These are phyloP conservation scores for Raffaelea albimanens DNA, from an alignment of 2,329 filamentous ascomycete genomes.

Conservation along the genomic window DNA sequence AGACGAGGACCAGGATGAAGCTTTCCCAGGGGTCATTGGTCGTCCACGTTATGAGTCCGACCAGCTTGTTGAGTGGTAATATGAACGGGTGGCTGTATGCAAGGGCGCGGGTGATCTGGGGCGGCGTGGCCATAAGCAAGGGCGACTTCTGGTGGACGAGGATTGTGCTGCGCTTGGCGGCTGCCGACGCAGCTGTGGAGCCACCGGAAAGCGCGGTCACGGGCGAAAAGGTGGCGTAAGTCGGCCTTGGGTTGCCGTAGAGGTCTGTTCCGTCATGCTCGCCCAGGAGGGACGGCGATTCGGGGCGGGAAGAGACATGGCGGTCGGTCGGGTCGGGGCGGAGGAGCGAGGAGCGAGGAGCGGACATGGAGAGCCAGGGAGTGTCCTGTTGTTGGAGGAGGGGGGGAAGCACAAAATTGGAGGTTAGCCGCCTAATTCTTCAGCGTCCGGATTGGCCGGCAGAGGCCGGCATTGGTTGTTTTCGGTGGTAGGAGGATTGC, in stretches of 20 bases:
- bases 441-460: too few species aligned
- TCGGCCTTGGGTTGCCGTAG: slow-evolving; percentile 47
- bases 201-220: slow-evolving; percentile 58
- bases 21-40: slow-evolving; percentile 93
- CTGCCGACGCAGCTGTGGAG: slow-evolving; percentile 45
- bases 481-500: neutral
- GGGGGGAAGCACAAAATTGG: neutral
- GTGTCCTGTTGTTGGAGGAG: slow-evolving; percentile 24
- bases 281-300: slow-evolving; percentile 3
- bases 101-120: slow-evolving; percentile 85
- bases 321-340: slow-evolving; percentile 16
- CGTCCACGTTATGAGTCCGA: slow-evolving; percentile 86
- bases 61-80: slow-evolving; percentile 75
- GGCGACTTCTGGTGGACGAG: slow-evolving; percentile 96
- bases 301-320: slow-evolving; percentile 18
- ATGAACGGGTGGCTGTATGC: slow-evolving; percentile 95
- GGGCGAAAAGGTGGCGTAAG: slow-evolving; percentile 84
- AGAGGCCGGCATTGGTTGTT: neutral
- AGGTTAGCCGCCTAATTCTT: too few species aligned
- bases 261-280: slow-evolving; percentile 16
- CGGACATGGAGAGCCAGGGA: slow-evolving; percentile 46
- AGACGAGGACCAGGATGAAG: slow-evolving; percentile 75
- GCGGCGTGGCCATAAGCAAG: slow-evolving; percentile 82
- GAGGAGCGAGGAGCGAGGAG: slow-evolving; percentile 27
- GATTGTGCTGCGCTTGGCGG: slow-evolving; percentile 77